Percentiles rank a stretch among this genome's conserved stretches.
These are phyloP conservation scores for Magnaporthiopsis incrustans DNA, from an alignment of 2,329 filamentous ascomycete species.

Conservation along the genomic window DNA sequence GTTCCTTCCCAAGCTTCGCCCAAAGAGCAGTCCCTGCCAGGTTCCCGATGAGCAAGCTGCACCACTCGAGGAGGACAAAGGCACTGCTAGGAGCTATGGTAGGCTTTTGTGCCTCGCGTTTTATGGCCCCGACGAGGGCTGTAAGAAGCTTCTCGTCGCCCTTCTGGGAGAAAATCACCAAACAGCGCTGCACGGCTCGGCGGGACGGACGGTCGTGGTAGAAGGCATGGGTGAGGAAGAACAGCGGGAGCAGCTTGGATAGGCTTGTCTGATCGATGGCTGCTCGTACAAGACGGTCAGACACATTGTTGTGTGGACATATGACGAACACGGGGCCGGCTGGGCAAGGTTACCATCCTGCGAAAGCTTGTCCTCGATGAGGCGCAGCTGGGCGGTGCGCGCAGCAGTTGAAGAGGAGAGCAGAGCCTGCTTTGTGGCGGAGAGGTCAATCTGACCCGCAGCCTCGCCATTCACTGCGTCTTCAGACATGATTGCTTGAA, in stretches of 20 bases:
- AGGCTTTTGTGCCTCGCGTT: constrained; percentile 65
- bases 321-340: background rate
- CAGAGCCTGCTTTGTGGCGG: constrained; percentile 40
- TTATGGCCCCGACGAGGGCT: constrained; percentile 58
- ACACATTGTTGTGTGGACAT: constrained; percentile 7
- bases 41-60: constrained; percentile 67
- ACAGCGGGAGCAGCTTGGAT: constrained; percentile 54
- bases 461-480: constrained; percentile 32
- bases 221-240: constrained; percentile 81
- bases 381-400: constrained; percentile 46
- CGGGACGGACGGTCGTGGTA: constrained; percentile 83
- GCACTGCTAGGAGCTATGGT: constrained; percentile 72
- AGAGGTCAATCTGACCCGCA: constrained; percentile 39
- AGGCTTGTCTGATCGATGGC: constrained; percentile 41
- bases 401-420: constrained; percentile 53
- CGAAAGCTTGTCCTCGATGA: constrained; percentile 47
- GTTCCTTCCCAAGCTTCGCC: constrained; percentile 55
- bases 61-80: constrained; percentile 89
- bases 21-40: constrained; percentile 54
- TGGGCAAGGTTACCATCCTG: constrained; percentile 37
- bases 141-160: constrained; percentile 51
- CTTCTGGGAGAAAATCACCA: constrained; percentile 54
- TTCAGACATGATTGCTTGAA: constrained; percentile 39
- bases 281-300: constrained; percentile 15
- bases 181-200: constrained; percentile 72